Evolutionary conservation across 495 filamentous ascomycete species (phyloP).

Genomic region (Lindgomyces ingoldianus): DNA sequence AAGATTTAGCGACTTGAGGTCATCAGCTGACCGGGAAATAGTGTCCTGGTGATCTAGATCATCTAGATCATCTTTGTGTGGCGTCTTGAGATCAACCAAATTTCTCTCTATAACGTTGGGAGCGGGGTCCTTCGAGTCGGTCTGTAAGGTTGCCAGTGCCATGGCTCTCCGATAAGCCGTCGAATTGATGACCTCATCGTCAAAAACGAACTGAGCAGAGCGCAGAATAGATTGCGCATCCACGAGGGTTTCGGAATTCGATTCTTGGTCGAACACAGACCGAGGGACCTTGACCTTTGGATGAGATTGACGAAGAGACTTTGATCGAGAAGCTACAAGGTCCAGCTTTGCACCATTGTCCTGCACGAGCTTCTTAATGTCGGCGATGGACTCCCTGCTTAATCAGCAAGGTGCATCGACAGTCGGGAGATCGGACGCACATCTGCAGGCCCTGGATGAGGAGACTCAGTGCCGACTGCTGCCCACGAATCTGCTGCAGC

Average conservation of each 20-base stretch:
- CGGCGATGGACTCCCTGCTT: constrained; percentile 24
- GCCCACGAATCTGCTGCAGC: constrained; percentile 30
- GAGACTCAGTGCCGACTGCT: constrained; percentile 23
- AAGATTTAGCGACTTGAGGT: background rate
- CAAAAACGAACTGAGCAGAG: constrained; percentile 27
- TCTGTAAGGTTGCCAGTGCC: background rate
- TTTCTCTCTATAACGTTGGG: constrained; percentile 1
- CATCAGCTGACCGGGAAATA: background rate
- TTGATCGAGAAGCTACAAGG: constrained; percentile 7
- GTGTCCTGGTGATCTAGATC: background rate
- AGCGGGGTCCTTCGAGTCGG: background rate
- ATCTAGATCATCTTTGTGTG: background rate
- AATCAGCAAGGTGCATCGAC: background rate
- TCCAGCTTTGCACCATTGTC: constrained; percentile 21
- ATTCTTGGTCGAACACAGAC: constrained; percentile 15
- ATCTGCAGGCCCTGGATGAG: constrained; percentile 33
- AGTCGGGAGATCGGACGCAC: background rate
- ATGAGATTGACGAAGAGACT: constrained; percentile 9
- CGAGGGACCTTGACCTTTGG: constrained; percentile 20
- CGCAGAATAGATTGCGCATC: constrained; percentile 15
- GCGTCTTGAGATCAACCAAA: constrained; percentile 3
- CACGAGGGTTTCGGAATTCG: background rate
- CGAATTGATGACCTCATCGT: constrained; percentile 30
- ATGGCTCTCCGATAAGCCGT: constrained; percentile 25
- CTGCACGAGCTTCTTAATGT: constrained; percentile 19